phyloP scores from a whole-genome alignment of 768 basidiomycete genomes.

The Tylopilus cervinicoccineus region DNA sequence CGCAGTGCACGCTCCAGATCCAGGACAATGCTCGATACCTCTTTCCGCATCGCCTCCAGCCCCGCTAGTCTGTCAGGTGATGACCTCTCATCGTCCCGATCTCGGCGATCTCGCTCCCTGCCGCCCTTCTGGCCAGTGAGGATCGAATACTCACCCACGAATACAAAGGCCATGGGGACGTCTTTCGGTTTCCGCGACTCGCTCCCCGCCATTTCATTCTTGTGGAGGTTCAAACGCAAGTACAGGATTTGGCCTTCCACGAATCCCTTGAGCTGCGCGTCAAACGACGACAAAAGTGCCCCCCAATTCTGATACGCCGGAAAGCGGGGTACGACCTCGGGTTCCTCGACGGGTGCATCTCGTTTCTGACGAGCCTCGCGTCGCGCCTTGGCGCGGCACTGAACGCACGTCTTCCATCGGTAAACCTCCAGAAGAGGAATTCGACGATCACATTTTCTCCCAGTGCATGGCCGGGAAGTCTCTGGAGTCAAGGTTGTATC shows the following conservation, averaged over 20 bases:
- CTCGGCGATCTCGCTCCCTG: background rate
- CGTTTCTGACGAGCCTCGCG: background rate
- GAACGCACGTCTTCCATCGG: conserved; percentile 37
- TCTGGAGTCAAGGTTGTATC: background rate
- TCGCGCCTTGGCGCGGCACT: conserved; percentile 31
- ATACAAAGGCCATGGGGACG: conserved; percentile 15
- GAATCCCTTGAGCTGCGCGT: conserved; percentile 16
- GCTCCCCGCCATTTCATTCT: background rate
- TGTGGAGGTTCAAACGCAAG: conserved; percentile 14
- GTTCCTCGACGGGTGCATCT: background rate
- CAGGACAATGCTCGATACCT: conserved; percentile 13
- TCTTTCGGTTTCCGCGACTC: background rate
- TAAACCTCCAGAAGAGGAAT: conserved; percentile 38
- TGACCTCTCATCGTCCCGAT: background rate
- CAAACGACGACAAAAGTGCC: conserved; percentile 13
- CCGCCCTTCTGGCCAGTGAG: conserved; percentile 11
- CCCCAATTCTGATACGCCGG: conserved; percentile 19
- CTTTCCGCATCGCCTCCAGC: conserved; percentile 16
- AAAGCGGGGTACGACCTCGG: conserved; percentile 12
- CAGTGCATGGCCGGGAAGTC: conserved; percentile 38
- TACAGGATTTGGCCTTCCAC: conserved; percentile 25
- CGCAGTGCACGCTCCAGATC: conserved; percentile 12
- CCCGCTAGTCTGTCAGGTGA: background rate
- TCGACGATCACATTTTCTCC: conserved; percentile 32
- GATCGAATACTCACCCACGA: conserved; percentile 26